phyloP scores from a whole-genome alignment of 345 rosid species.

The Ceriops zippeliana region DNA sequence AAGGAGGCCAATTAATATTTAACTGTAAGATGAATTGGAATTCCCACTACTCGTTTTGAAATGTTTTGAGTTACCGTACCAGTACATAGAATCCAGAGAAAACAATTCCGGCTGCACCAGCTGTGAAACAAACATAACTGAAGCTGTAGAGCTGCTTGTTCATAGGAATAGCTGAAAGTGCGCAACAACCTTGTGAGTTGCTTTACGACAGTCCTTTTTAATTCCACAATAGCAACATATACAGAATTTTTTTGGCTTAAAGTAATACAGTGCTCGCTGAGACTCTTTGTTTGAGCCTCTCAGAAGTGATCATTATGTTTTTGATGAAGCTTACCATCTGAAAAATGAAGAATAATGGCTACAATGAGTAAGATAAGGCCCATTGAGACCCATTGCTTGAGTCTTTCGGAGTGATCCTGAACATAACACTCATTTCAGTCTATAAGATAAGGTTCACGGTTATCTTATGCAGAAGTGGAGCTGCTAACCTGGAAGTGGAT shows the following conservation, averaged over 20 bases:
- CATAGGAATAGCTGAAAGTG: constrained; percentile 55
- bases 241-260: not conserved
- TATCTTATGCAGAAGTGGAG: not conserved
- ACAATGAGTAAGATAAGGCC: constrained; percentile 35
- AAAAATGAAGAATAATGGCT: constrained; percentile 52
- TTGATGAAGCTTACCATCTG: constrained; percentile 42
- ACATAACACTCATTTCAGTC: not conserved
- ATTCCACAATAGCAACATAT: not conserved
- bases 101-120: constrained; percentile 56
- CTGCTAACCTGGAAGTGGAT: constrained; percentile 62
- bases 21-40: not conserved
- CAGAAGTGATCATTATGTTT: not conserved
- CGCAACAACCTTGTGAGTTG: not conserved
- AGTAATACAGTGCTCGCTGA: constrained; percentile 43
- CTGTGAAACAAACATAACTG: constrained; percentile 63
- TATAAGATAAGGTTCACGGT: not conserved
- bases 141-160: constrained; percentile 68
- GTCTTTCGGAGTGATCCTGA: constrained; percentile 56
- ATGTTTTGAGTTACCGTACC: constrained; percentile 28
- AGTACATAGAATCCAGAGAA: constrained; percentile 54
- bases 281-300: constrained; percentile 12
- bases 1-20: not conserved
- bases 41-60: not conserved
- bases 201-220: not conserved
- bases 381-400: constrained; percentile 60